A percentile compares a stretch with the other conserved stretches of the same genome.
phyloP scores from a whole-genome alignment of 768 basidiomycete species.

The Suillus weaverae region DNA sequence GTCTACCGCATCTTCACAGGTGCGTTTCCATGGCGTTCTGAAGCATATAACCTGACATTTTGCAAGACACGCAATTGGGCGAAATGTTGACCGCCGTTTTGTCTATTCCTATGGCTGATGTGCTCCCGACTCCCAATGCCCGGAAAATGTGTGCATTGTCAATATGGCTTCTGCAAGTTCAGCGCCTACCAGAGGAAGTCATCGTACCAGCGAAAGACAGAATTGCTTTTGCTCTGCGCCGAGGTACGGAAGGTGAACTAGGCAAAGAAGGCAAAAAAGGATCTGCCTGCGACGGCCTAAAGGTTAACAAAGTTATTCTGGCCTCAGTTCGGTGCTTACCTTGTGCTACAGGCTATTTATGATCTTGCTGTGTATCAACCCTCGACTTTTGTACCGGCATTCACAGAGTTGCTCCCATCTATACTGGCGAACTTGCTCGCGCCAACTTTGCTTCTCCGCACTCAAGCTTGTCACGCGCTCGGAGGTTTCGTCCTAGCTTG shows the following conservation, averaged over 20 bases:
- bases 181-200: conserved; percentile 63
- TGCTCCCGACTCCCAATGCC: conserved; percentile 77
- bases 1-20: conserved; percentile 62
- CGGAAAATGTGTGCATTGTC: conserved; percentile 83
- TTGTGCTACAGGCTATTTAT: conserved; percentile 61
- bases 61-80: conserved; percentile 56
- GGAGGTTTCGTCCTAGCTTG: conserved; percentile 64
- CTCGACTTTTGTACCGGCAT: conserved; percentile 65
- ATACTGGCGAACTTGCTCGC: conserved; percentile 65
- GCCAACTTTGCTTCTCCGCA: conserved; percentile 60
- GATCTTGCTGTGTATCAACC: conserved; percentile 68
- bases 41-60: conserved; percentile 12
- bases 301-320: conserved; percentile 43
- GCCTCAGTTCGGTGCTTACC: conserved; percentile 13
- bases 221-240: conserved; percentile 68
- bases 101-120: conserved; percentile 67
- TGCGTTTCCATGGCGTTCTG: conserved; percentile 31
- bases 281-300: conserved; percentile 73
- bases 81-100: conserved; percentile 63
- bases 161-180: conserved; percentile 71
- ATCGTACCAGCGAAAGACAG: conserved; percentile 62
- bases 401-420: conserved; percentile 58
- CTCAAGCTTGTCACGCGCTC: conserved; percentile 74
- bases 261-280: conserved; percentile 92
- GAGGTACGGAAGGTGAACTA: conserved; percentile 80